A percentile compares a stretch with the other conserved stretches of the same genome.
Conservation (phyloP, 2,329 filamentous ascomycete genomes). For the Paramyrothecium roridum region DNA sequence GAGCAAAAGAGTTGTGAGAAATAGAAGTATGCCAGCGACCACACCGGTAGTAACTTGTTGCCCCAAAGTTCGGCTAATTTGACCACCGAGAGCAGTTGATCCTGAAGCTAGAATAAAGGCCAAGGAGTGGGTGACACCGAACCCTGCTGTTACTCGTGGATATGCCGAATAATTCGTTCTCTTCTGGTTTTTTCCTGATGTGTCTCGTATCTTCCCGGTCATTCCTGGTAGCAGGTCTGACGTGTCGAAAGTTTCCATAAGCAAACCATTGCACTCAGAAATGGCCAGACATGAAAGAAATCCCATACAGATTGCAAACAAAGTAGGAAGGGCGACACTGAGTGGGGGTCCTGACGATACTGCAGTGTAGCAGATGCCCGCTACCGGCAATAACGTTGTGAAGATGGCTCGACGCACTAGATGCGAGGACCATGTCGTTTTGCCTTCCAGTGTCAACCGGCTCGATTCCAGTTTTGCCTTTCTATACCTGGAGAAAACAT, state of each 20-base stretch:
- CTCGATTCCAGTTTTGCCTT: constrained; percentile 57
- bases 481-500: constrained; percentile 63
- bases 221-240: constrained; percentile 73
- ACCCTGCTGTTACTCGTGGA: constrained; percentile 68
- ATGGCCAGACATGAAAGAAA: constrained; percentile 72
- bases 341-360: constrained; percentile 61
- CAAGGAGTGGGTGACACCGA: constrained; percentile 67
- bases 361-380: constrained; percentile 64
- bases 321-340: constrained; percentile 59
- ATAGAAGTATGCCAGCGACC: constrained; percentile 63
- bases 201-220: constrained; percentile 51
- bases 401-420: constrained; percentile 66
- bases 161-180: constrained; percentile 73
- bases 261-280: constrained; percentile 70
- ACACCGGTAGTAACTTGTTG: constrained; percentile 67
- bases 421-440: constrained; percentile 69
- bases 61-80: constrained; percentile 61
- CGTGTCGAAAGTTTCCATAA: constrained; percentile 82
- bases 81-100: constrained; percentile 66
- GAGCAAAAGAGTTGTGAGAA: constrained; percentile 62
- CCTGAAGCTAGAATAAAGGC: constrained; percentile 68
- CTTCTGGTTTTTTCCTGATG: constrained; percentile 33
- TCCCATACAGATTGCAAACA: constrained; percentile 64
- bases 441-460: constrained; percentile 63
- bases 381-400: constrained; percentile 63